Conservation (phyloP, 192 early-diverging fungal species). For the Backusella parvicylindrica region DNA sequence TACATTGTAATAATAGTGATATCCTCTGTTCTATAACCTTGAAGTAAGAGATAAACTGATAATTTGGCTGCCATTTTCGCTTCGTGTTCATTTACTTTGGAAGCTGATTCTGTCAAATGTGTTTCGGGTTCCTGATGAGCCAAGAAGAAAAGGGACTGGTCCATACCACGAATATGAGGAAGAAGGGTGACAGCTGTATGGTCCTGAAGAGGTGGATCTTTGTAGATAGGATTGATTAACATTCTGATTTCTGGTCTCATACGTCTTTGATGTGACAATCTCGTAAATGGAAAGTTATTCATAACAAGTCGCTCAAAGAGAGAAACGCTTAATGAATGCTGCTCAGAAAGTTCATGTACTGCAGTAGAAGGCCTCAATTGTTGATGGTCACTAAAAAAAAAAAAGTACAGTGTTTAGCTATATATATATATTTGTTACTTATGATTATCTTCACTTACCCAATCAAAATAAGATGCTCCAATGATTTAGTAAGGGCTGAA, state of each 20-base stretch:
- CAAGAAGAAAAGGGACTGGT: constrained; percentile 48
- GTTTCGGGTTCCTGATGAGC: constrained; percentile 43
- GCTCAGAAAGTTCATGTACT: constrained; percentile 39
- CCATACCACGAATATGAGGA: constrained; percentile 43
- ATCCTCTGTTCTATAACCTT: constrained; percentile 45
- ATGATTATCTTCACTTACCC: constrained; percentile 32
- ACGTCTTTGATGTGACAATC: constrained; percentile 48
- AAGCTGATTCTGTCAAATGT: constrained; percentile 40
- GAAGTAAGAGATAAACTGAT: constrained; percentile 44
- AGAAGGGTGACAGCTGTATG: constrained; percentile 33
- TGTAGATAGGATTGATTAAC: constrained; percentile 49
- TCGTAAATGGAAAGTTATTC: constrained; percentile 38
- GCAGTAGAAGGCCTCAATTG: constrained; percentile 53
- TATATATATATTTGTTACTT: background rate
- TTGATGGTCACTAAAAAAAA: constrained; percentile 44
- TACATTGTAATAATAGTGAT: constrained; percentile 60
- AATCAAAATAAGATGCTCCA: constrained; percentile 53
- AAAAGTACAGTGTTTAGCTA: background rate
- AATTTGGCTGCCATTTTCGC: constrained; percentile 47
- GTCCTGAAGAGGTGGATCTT: constrained; percentile 40
- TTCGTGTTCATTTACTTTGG: constrained; percentile 45
- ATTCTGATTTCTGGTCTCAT: constrained; percentile 54
- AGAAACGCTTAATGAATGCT: constrained; percentile 44
- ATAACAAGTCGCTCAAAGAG: constrained; percentile 52
- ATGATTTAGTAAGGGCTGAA: constrained; percentile 40